Conservation (phyloP, 768 basidiomycete genomes). For the Mycena amicta region DNA sequence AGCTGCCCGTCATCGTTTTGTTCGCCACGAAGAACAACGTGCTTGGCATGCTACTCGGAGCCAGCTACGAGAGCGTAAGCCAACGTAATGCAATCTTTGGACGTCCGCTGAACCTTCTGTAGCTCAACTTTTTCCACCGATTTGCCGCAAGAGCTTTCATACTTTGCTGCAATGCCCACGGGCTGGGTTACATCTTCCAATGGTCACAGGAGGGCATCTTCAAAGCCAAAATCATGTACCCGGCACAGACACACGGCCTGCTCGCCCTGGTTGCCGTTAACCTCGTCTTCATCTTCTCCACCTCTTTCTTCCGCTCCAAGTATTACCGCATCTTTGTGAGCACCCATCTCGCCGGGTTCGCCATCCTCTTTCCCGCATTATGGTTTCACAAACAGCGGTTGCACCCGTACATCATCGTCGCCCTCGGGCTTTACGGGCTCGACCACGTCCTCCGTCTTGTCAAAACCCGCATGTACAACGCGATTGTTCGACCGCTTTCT, state of each 20-base stretch:
- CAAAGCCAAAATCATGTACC: conserved; percentile 25
- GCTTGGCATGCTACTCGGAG: conserved; percentile 45
- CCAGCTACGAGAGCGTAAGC: conserved; percentile 49
- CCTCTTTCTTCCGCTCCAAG: conserved; percentile 43
- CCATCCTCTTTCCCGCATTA: conserved; percentile 43
- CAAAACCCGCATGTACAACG: conserved; percentile 50
- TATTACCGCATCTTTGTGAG: conserved; percentile 54
- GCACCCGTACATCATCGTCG: conserved; percentile 44
- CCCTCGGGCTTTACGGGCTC: conserved; percentile 42
- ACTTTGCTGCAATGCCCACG: conserved; percentile 44
- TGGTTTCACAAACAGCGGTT: conserved; percentile 40
- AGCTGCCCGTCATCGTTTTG: conserved; percentile 46
- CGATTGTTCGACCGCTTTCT: conserved; percentile 47
- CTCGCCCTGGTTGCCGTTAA: conserved; percentile 40
- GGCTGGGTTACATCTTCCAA: conserved; percentile 41
- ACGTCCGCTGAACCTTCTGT: too few relatives aligned
- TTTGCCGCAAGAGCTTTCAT: conserved; percentile 49
- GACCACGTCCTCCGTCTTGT: conserved; percentile 49
- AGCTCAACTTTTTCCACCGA: conserved; percentile 63
- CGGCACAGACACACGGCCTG: conserved; percentile 39
- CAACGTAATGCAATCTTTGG: too few relatives aligned
- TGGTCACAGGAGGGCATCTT: conserved; percentile 38
- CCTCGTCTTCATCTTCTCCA: conserved; percentile 50
- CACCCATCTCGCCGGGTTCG: conserved; percentile 51
- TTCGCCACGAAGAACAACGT: conserved; percentile 55